Evolutionary conservation across 1,284 basidiomycete genomes (phyloP).

Genomic region (Ganoderma sinense): DNA sequence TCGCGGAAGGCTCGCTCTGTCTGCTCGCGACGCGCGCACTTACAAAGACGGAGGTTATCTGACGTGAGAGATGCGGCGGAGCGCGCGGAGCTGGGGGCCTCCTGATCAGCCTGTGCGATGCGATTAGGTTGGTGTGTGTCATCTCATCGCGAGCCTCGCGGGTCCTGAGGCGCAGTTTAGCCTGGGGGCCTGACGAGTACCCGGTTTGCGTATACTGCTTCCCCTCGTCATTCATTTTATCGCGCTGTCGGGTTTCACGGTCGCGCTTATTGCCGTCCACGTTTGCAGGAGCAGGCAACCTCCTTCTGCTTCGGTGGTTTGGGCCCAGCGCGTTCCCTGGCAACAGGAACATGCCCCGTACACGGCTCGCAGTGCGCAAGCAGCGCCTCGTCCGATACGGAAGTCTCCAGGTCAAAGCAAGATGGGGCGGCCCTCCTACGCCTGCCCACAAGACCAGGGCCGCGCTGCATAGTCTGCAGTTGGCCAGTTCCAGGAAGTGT

Average conservation of each 20-base stretch:
- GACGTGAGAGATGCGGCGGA: constrained; percentile 1
- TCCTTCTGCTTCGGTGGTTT: neutral
- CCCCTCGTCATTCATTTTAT: neutral
- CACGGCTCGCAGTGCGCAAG: neutral
- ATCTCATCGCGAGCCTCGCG: neutral
- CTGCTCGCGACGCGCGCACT: neutral
- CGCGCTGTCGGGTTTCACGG: neutral
- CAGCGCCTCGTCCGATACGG: neutral
- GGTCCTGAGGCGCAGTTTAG: neutral
- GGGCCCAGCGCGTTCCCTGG: neutral
- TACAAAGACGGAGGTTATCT: neutral
- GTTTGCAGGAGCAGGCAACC: neutral
- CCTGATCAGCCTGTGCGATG: neutral
- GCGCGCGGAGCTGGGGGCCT: neutral
- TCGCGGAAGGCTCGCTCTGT: neutral
- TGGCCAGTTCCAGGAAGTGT: neutral
- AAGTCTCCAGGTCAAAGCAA: neutral
- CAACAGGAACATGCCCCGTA: neutral
- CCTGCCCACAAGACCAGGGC: neutral
- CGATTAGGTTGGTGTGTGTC: neutral
- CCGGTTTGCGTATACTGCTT: neutral
- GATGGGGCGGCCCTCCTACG: neutral
- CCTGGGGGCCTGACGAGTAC: neutral
- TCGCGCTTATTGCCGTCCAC: neutral
- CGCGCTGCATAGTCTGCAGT: neutral